Base-by-base conservation (phyloP, 768 basidiomycete species). In the Daedaleopsis sinensis region DNA sequence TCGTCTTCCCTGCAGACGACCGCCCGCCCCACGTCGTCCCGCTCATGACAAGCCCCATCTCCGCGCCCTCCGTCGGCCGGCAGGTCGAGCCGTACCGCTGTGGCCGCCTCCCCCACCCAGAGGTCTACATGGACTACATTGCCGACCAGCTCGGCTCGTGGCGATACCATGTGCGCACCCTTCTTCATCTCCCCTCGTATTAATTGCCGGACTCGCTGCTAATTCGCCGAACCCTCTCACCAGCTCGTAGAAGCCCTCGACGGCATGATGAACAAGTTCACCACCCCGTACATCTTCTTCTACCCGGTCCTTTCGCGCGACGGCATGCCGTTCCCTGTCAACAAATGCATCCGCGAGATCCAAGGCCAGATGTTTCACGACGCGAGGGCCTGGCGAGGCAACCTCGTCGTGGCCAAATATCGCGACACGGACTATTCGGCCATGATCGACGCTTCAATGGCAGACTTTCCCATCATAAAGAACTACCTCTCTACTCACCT, bases 41-140 rank as follows among this genome's bases (percentile, higher is more conserved):
- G 57, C 82, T 93, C 60, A 87, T 87, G 87, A 90, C 89, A 23
- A 92, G 89, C 84, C 84, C 74, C 42, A 74, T 63, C 57, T 56
- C 47, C 47, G 3, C 47, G 21, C 61, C 36, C 24, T 32, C 35
- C 55, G 52, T 57, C 38, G 61, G 53, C 55, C 52, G 58, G 57
- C 61, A 46, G 36, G 44, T 66, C 52, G 65, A 67, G 52, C 78
- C 78, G 47, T 71, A 76, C 57, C 73, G 79, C 32, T 80, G 80
- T 36, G 75, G 84, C 49, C 85, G 87, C 55, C 82, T 90, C 79
- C 91, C 91, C 0, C 91, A 93, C 72, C 91, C 91, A 12, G 90
- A 93, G 72, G 83, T 90, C 44, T 85, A 89, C 70, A 93, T 93
- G 91, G 90, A 93, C 74, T 90, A 88, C 74, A 86, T 93, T 67